A percentile compares a stretch with the other conserved stretches of the same genome.
Evolutionary conservation across 176 grass and related monocot species (phyloP).

Genomic region (Tillandsia fasciculata): DNA sequence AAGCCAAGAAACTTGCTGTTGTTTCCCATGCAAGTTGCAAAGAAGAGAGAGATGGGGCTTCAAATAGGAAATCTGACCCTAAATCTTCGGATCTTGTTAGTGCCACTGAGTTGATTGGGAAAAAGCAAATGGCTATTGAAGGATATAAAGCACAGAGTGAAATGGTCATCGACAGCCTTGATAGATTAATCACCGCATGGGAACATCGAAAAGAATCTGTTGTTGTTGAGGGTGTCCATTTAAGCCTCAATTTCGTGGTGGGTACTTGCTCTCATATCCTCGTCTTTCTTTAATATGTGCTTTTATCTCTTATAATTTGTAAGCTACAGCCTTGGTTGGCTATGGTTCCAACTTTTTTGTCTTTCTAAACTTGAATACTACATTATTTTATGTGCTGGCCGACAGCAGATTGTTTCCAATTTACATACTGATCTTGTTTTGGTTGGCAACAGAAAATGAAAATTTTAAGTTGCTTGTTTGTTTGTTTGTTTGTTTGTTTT

Average conservation of each 20-base stretch:
- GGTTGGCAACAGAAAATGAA: too few relatives aligned
- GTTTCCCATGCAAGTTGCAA: conserved; percentile 32
- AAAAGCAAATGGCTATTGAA: conserved; percentile 81
- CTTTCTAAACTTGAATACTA: too few relatives aligned
- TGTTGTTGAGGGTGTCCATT: conserved; percentile 90
- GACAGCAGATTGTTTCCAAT: too few relatives aligned
- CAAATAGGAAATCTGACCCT: conserved; percentile 35
- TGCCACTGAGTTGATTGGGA: conserved; percentile 49
- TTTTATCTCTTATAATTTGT: conserved; percentile 4
- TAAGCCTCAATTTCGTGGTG: conserved; percentile 99
- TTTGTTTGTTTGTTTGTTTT: too few relatives aligned
- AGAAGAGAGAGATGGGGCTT: conserved; percentile 31
- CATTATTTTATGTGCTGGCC: too few relatives aligned
- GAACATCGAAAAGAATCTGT: conserved; percentile 95
- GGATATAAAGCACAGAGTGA: conserved; percentile 95
- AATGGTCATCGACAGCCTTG: conserved; percentile 95
- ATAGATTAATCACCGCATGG: conserved; percentile 86
- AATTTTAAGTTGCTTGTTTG: too few relatives aligned
- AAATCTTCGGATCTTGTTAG: conserved; percentile 26
- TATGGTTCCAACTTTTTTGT: not conserved
- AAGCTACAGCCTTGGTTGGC: not conserved
- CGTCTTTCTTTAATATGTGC: not conserved
- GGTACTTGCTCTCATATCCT: conserved; percentile 15
- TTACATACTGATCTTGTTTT: too few relatives aligned
- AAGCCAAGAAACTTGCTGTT: conserved; percentile 54